Base-by-base conservation (phyloP, 495 filamentous ascomycete genomes). In the Opeltia flavorubescens region DNA sequence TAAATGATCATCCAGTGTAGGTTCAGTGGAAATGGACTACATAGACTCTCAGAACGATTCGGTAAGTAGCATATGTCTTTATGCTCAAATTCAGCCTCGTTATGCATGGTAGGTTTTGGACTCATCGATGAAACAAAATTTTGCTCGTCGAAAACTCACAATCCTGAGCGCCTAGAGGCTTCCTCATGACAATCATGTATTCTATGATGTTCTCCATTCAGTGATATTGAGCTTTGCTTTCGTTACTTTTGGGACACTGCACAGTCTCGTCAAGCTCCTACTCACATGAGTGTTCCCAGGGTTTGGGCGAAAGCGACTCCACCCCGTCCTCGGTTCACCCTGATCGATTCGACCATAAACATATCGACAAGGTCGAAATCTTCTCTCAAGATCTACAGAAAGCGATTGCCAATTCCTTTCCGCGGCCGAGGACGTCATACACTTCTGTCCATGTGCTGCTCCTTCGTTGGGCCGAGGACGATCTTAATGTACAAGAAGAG, bases 401-500 rank as follows among this genome's bases (percentile, higher is more conserved):
- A 9, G 30, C 46, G 5, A 17, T 49, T 6, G 33, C 47, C 23
- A 43, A 23, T 21, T 35, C 39, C 12, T 42, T 46, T 9, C 50
- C 50, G 1, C 21, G 17, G 1, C 17, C 13, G 24, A 25, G 20
- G 3, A 43, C 35, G 6, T 33, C 46, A 17, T 52, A 52, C 23
- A 45, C 33, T 36, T 21, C 31, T 6, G 50, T 52, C 18, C 18
- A 43, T n/a, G 50, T 48, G 0, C 26, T 52, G 5, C 45, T 52
- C 1, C 30, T 52, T 0, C 36, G 46, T 11, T 52, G 50, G 50
- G 31, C 24, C 4, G 50, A 44, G 21, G 50, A 52, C 21, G 50
- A 52, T 13, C 39, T 52, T 11, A 26, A 45, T 18, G 46, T 48
- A 6, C 24, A 52, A 23, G 11, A 8, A 8, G 50, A 52, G n/a